A percentile compares a stretch with the other conserved stretches of the same genome.
Evolutionary conservation across 2,329 filamentous ascomycete genomes (phyloP).

Genomic region (Alternaria novae-zelandiae): DNA sequence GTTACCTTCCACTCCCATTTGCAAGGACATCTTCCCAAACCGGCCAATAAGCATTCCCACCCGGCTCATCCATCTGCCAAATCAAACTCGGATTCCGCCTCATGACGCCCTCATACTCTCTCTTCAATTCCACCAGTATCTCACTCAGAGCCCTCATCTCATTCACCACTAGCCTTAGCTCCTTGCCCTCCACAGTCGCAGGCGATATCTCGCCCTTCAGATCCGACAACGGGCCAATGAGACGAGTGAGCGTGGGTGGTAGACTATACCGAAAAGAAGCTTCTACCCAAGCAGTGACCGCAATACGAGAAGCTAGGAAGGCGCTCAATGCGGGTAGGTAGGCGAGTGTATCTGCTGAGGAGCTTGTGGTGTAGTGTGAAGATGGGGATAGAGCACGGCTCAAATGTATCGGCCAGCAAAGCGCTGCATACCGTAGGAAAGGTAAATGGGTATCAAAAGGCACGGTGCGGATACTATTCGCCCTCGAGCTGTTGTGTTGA

Average conservation of each 20-base stretch:
- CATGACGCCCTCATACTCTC: conserved; percentile 25
- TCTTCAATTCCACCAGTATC: conserved; percentile 29
- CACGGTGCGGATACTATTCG: conserved; percentile 13
- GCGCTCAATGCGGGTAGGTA: conserved; percentile 33
- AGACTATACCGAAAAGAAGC: conserved; percentile 40
- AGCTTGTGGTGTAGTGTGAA: not conserved
- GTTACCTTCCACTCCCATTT: not conserved
- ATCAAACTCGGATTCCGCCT: conserved; percentile 36
- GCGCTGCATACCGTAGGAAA: conserved; percentile 38
- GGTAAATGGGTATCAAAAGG: conserved; percentile 36
- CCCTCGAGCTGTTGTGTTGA: conserved; percentile 1
- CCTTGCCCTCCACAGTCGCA: conserved; percentile 31
- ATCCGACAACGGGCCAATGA: conserved; percentile 31
- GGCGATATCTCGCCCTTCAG: conserved; percentile 30
- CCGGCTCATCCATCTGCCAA: conserved; percentile 29
- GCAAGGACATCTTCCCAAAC: conserved; percentile 16
- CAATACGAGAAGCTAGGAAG: conserved; percentile 34
- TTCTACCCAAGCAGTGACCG: conserved; percentile 41
- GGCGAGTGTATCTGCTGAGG: conserved; percentile 6
- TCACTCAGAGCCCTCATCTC: conserved; percentile 33
- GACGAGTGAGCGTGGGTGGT: conserved; percentile 37
- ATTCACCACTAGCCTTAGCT: conserved; percentile 30
- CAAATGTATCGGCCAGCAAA: conserved; percentile 44
- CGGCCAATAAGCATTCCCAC: conserved; percentile 19
- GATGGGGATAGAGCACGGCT: conserved; percentile 27